These are phyloP conservation scores for Mollisiaceae sp. DNA, from an alignment of 2,329 filamentous ascomycete genomes.

Conservation along the genomic window DNA sequence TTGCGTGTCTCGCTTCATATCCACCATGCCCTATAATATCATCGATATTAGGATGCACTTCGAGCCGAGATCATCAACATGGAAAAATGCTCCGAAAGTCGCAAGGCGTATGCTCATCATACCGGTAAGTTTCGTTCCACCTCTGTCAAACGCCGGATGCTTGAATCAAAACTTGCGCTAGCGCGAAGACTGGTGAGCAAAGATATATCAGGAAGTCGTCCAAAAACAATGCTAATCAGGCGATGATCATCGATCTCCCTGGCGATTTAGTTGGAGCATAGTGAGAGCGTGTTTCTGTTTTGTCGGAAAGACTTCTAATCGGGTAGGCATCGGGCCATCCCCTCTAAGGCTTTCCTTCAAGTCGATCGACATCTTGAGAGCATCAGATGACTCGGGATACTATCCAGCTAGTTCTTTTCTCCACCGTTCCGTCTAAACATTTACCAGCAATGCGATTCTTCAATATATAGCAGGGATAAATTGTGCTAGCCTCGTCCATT, in stretches of 20 bases:
- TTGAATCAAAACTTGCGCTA: slow-evolving; percentile 7
- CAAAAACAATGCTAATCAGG: neutral
- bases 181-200: neutral
- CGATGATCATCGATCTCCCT: neutral
- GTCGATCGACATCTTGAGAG: neutral
- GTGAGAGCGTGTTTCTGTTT: neutral
- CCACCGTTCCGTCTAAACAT: neutral
- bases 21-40: neutral
- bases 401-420: neutral
- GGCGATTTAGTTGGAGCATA: neutral
- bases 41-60: neutral
- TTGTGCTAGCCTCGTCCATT: neutral
- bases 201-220: neutral
- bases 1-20: slow-evolving; percentile 6
- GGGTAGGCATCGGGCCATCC: neutral
- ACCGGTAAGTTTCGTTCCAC: neutral
- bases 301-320: neutral
- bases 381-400: neutral
- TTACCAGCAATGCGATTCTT: neutral
- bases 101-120: neutral
- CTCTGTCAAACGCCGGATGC: neutral
- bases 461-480: neutral
- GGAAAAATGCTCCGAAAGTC: neutral
- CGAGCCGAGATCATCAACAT: slow-evolving; percentile 9
- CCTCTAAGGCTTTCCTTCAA: too few relatives aligned